These are phyloP conservation scores for Wickerhamiella hasegawae DNA, from an alignment of 805 yeast genomes.

Conservation along the genomic window DNA sequence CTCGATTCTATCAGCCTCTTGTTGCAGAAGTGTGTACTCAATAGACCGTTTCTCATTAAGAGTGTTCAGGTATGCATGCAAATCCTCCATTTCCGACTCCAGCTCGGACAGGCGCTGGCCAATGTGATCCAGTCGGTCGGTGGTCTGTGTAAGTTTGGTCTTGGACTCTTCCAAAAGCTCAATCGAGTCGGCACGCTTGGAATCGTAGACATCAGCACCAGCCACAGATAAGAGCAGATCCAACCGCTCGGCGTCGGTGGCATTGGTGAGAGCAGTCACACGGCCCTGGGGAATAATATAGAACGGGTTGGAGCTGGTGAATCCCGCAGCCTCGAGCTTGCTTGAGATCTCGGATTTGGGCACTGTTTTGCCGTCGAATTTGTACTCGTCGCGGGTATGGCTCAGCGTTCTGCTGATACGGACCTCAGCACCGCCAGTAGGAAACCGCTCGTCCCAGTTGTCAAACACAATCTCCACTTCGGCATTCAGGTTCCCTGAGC, in stretches of 20 bases:
- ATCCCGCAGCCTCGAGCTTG: slow-evolving; percentile 74
- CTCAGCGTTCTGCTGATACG: slow-evolving; percentile 79
- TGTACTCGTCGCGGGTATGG: slow-evolving; percentile 58
- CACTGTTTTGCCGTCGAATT: slow-evolving; percentile 64
- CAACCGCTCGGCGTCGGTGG: slow-evolving; percentile 71
- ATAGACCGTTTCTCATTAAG: slow-evolving; percentile 53
- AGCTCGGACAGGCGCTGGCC: slow-evolving; percentile 61
- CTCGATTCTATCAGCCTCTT: slow-evolving; percentile 30
- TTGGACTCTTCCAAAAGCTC: slow-evolving; percentile 66
- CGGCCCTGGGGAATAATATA: slow-evolving; percentile 96
- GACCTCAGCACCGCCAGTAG: slow-evolving; percentile 51
- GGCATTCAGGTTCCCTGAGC: not conserved
- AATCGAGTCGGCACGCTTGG: slow-evolving; percentile 57
- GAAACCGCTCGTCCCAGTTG: slow-evolving; percentile 61
- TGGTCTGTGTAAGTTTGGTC: slow-evolving; percentile 45
- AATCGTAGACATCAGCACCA: slow-evolving; percentile 85
- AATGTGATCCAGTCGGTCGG: slow-evolving; percentile 53
- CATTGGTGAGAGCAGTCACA: slow-evolving; percentile 74
- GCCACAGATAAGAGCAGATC: slow-evolving; percentile 77
- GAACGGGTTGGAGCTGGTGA: slow-evolving; percentile 78
- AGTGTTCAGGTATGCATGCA: slow-evolving; percentile 49
- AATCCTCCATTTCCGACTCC: slow-evolving; percentile 62
- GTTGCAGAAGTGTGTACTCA: slow-evolving; percentile 61
- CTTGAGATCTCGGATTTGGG: slow-evolving; percentile 70
- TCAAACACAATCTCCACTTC: slow-evolving; percentile 74